Base-by-base conservation (phyloP, 2,329 filamentous ascomycete species). In the Sclerotinia nivalis region DNA sequence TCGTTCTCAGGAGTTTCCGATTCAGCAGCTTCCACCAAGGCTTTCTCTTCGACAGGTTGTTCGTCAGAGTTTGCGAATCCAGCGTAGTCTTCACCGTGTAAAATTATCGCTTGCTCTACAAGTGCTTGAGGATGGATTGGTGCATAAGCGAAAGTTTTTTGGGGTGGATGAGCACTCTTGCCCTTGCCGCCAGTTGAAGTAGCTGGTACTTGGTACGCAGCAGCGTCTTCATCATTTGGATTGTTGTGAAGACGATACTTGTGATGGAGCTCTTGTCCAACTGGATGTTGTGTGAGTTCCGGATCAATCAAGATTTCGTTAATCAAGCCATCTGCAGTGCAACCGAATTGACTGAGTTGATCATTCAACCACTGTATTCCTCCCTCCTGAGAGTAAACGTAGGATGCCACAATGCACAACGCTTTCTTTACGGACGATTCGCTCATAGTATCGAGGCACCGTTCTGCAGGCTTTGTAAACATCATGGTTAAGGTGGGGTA, bases 321-420 rank as follows among this genome's bases (percentile, higher is more conserved):
- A 4, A 64, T 49, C 9, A 64, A 40, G n/a, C 60, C 60, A 40
- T 64, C 60, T 9, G 45, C 60, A 40, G 60, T 52, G 31, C 60
- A 64, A 50, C 31, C 47, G 18, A 52, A 64, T 52, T 52, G 45
- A 25, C 31, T 8, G 2, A 64, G 31, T 10, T 52, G n/a, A 1
- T 50, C 8, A 34, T 64, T 52, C 31, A 64, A 22, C 31, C 47
- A 64, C 12, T 37, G 1, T 25, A 49, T n/a, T 25, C 60, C 60
- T 15, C 22, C 47, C 3, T 52, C 31, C 15, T 64, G 60, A 40
- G 37, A 6, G 12, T 64, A 64, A 9, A 37, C 7, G 22, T 25
- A 25, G n/a, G 60, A 25, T n/a, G 60, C 47, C 3, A 64, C 13
- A 2, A 52, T 37, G 25, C 45, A 50, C 4, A 64, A 2, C 4